Conservation (phyloP, 306 rosid species). For the Morella rubra region DNA sequence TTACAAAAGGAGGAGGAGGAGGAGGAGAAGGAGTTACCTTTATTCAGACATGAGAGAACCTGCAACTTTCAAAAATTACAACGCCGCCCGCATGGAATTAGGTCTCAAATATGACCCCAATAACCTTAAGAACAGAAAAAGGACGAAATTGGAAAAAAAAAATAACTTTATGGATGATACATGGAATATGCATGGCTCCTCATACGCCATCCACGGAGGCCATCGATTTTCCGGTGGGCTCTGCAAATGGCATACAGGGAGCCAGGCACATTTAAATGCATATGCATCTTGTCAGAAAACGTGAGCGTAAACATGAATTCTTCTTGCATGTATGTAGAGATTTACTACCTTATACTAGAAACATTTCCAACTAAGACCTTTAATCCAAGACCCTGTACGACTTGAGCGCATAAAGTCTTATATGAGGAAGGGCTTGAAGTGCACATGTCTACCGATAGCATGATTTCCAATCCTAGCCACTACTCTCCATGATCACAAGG, state of each 20-base stretch:
- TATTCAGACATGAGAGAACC: slow-evolving; percentile 14
- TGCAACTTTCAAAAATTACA: slow-evolving; percentile 8
- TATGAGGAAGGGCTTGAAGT: not conserved
- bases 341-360: not conserved
- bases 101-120: slow-evolving; percentile 9
- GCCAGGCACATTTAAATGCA: slow-evolving; percentile 73
- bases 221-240: slow-evolving; percentile 68
- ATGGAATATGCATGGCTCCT: slow-evolving; percentile 94
- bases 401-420: not conserved
- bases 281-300: not conserved
- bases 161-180: slow-evolving; percentile 9
- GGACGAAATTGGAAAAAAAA: not conserved
- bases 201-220: slow-evolving; percentile 93
- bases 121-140: not conserved
- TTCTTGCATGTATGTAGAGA: not conserved
- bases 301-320: not conserved
- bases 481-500: not conserved
- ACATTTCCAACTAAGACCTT: not conserved
- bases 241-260: slow-evolving; percentile 99
- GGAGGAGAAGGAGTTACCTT: slow-evolving; percentile 4
- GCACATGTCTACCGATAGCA: not conserved
- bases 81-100: slow-evolving; percentile 15
- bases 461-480: not conserved
- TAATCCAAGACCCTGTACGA: not conserved
- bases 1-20: not conserved